Percentiles rank a stretch among this genome's conserved stretches.
These are phyloP conservation scores for Termitomyces sp. DNA, from an alignment of 768 basidiomycete genomes.

Conservation along the genomic window DNA sequence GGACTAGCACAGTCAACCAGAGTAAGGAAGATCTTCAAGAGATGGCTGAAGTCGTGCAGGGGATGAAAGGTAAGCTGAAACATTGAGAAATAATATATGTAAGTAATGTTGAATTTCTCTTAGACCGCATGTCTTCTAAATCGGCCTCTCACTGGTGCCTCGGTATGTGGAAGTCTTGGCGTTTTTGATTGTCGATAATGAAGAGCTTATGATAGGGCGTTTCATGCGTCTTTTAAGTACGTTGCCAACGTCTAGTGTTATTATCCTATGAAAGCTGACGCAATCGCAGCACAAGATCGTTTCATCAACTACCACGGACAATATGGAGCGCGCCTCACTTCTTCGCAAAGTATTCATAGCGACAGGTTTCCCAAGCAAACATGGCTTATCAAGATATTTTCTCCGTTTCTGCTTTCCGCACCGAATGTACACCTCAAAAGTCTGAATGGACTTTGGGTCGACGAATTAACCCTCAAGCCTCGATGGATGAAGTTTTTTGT, in stretches of 20 bases:
- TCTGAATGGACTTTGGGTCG: constrained; percentile 47
- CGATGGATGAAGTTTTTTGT: constrained; percentile 38
- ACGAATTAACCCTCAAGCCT: constrained; percentile 31
- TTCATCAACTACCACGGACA: constrained; percentile 44
- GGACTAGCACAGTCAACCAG: constrained; percentile 4
- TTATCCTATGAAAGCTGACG: not conserved
- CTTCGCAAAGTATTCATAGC: constrained; percentile 20
- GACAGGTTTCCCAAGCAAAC: constrained; percentile 19
- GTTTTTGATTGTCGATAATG: no score
- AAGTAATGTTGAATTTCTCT: not conserved
- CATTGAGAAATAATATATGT: no score
- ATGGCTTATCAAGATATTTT: constrained; percentile 42
- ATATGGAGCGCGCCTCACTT: constrained; percentile 36
- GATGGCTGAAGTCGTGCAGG: constrained; percentile 11
- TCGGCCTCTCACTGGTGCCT: constrained; percentile 10
- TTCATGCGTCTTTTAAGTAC: not conserved
- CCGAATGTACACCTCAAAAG: constrained; percentile 39
- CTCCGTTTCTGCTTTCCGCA: constrained; percentile 39
- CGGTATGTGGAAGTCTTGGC: not conserved
- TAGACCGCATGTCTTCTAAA: not conserved
- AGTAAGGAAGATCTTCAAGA: constrained; percentile 6
- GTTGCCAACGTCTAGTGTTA: not conserved
- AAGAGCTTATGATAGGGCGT: not conserved
- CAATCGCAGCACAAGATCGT: constrained; percentile 12
- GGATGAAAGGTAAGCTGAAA: not conserved